Percentiles rank a stretch among this genome's conserved stretches.
phyloP scores from a whole-genome alignment of 2,329 filamentous ascomycete species.

The Colletotrichum plurivorum region DNA sequence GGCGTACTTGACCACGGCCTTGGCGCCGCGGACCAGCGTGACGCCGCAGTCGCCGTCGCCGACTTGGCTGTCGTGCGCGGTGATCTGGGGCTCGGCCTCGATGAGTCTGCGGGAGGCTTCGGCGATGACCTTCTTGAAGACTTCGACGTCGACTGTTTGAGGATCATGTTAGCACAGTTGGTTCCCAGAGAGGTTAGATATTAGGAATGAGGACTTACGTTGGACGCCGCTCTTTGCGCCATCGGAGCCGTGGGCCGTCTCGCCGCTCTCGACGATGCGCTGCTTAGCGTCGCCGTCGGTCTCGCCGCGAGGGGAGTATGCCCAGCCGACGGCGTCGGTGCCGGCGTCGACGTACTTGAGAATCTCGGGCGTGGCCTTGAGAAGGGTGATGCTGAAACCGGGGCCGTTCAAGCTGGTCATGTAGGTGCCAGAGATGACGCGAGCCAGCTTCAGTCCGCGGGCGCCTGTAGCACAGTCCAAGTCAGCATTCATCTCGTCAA shows the following conservation, averaged over 20 bases:
- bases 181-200: too few relatives aligned
- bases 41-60: conserved; percentile 53
- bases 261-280: conserved; percentile 71
- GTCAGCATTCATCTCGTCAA: conserved; percentile 60
- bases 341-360: conserved; percentile 78
- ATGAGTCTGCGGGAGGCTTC: conserved; percentile 22
- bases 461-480: neutral
- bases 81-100: conserved; percentile 59
- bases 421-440: conserved; percentile 75
- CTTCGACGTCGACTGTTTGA: conserved; percentile 17
- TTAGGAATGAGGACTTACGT: conserved; percentile 39
- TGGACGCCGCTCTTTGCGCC: conserved; percentile 46
- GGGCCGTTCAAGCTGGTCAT: conserved; percentile 81
- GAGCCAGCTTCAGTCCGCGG: conserved; percentile 18
- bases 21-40: conserved; percentile 59
- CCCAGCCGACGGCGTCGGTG: conserved; percentile 77
- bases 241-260: conserved; percentile 66
- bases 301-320: conserved; percentile 43
- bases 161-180: neutral
- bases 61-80: conserved; percentile 49
- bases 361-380: conserved; percentile 76
- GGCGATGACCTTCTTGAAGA: conserved; percentile 26
- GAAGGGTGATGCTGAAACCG: conserved; percentile 78
- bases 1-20: conserved; percentile 73
- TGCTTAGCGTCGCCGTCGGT: conserved; percentile 62